Conservation (phyloP, 306 rosid genomes). For the Nissolia schottii region DNA sequence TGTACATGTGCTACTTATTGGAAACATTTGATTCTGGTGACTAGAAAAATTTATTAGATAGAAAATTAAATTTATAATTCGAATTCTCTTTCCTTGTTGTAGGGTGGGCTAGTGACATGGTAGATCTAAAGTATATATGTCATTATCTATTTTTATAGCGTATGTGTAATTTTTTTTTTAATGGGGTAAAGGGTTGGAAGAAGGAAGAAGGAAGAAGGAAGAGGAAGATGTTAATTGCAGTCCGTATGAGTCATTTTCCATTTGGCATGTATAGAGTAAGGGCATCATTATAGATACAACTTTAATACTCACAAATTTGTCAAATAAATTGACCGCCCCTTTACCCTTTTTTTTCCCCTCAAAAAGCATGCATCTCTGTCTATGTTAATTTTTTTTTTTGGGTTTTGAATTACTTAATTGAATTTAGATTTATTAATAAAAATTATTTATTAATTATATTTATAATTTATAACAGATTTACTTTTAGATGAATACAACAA, state of each 20-base stretch:
- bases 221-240: not conserved
- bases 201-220: not conserved
- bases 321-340: not conserved
- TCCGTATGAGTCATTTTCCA: constrained; percentile 17
- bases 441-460: not conserved
- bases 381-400: not conserved
- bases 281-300: not conserved
- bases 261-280: not conserved
- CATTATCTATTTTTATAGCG: constrained; percentile 27
- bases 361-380: not conserved
- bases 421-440: not conserved
- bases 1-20: constrained; percentile 43
- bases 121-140: constrained; percentile 43
- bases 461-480: not conserved
- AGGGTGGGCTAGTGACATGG: constrained; percentile 31
- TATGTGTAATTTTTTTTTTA: not conserved
- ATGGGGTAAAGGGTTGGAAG: not conserved
- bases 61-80: constrained; percentile 30
- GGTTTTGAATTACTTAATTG: not conserved
- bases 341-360: not conserved
- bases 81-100: constrained; percentile 31
- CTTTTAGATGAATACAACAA: not conserved
- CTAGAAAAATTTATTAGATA: constrained; percentile 42
- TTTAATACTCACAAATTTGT: constrained; percentile 11
- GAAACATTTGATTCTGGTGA: constrained; percentile 45